Evolutionary conservation across 2,329 filamentous ascomycete genomes (phyloP), one percentile per base, ranked within the genome.

Genomic region (Xylariales sp.): DNA sequence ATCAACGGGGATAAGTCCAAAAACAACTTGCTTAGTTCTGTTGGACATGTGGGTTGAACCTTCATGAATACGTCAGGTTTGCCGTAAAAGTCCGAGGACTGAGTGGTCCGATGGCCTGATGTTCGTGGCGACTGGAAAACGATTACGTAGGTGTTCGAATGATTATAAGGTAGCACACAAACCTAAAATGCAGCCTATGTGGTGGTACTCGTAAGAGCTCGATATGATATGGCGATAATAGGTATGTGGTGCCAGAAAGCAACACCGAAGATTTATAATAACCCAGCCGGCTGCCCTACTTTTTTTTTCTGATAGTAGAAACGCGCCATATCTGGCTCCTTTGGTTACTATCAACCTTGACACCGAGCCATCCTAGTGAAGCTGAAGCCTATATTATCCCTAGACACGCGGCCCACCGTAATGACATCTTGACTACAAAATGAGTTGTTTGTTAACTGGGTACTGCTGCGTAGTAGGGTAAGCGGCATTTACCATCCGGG

Each of bases 31-130:
- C 14, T 30, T 2, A 5, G 36, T 16, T 9, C 3, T 3, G 5
- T 32, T 52, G 49, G 14, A 5, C 36, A 28, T 16, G 16, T 12
- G 23, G 30, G 23, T n/a, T 43, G 28, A 10, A 5, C 12, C 6
- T 32, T 56, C 39, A 56, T 45, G 39, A 34, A 45, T 56, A 46
- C 39, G 54, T 45, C 39, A 56, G 23, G 14, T 32, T 8, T n/a
- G 39, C 18, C n/a, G 32, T n/a, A 6, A 54, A 39, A 39, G 32
- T 9, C 6, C 6, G 45, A 48, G 12, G 23, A 23, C n/a, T 48
- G 28, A 8, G 30, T 36, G 49, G 30, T 34, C 12, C 8, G 12
- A 45, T 56, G 54, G 45, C 18, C 45, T 14, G 12, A 6, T 41
- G 5, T 28, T 10, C 39, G 34, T 32, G 50, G n/a, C 32, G 16